Conservation (phyloP, 2,329 filamentous ascomycete species). For the Albifimbria verrucaria region DNA sequence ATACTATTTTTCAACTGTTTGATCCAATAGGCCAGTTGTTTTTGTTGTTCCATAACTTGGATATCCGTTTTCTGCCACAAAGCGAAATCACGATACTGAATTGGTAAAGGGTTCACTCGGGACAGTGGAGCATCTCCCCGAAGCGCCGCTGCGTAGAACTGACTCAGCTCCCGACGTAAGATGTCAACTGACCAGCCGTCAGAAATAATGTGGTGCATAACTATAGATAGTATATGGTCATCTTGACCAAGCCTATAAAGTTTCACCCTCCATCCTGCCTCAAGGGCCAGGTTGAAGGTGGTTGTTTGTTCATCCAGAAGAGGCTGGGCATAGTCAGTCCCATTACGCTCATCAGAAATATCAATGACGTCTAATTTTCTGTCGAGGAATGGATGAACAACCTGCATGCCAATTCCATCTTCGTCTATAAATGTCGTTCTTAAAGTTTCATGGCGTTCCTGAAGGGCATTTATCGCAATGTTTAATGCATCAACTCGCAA, state of each 20-base stretch:
- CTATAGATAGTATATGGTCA: constrained; percentile 19
- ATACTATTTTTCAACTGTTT: constrained; percentile 11
- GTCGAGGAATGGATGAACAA: constrained; percentile 1
- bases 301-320: constrained; percentile 13
- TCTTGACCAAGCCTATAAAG: constrained; percentile 9
- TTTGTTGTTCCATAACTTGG: constrained; percentile 12
- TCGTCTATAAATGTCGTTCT: constrained; percentile 10
- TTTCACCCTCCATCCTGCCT: constrained; percentile 16
- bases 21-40: constrained; percentile 20
- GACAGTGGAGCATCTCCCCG: neutral
- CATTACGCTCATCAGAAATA: neutral
- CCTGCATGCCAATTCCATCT: constrained; percentile 4
- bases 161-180: constrained; percentile 14
- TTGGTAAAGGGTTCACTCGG: constrained; percentile 10
- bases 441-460: constrained; percentile 14
- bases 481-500: constrained; percentile 7
- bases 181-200: constrained; percentile 26
- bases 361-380: constrained; percentile 3
- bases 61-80: constrained; percentile 16
- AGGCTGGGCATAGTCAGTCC: no score
- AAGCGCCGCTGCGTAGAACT: constrained; percentile 12
- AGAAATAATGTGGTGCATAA: constrained; percentile 25
- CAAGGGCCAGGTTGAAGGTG: constrained; percentile 17
- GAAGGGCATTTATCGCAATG: constrained; percentile 8
- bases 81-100: constrained; percentile 23